phyloP scores from a whole-genome alignment of 2,329 filamentous ascomycete species.

The Cytospora leucostoma region DNA sequence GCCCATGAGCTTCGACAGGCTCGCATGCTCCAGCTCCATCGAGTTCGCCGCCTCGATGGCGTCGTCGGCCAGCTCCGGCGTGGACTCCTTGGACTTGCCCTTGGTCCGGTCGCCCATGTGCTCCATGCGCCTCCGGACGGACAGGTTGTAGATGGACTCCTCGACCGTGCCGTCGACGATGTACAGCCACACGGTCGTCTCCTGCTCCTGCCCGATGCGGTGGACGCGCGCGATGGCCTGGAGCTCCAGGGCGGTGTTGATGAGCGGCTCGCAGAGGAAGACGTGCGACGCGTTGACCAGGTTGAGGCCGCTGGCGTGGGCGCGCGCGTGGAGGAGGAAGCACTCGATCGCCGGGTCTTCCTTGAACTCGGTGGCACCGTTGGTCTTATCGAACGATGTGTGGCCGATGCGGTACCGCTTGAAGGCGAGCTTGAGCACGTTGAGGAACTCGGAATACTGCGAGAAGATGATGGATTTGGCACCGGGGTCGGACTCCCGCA shows the following conservation, averaged over 20 bases:
- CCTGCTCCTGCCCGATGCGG: constrained; percentile 83
- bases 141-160: constrained; percentile 86
- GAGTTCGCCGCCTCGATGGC: constrained; percentile 82
- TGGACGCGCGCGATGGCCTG: constrained; percentile 95
- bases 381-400: constrained; percentile 66
- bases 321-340: constrained; percentile 86
- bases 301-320: constrained; percentile 85
- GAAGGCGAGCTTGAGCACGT: constrained; percentile 72
- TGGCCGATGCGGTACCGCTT: constrained; percentile 70
- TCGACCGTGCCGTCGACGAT: constrained; percentile 89
- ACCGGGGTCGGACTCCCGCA: constrained; percentile 79
- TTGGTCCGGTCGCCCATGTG: constrained; percentile 60
- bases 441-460: constrained; percentile 77
- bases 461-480: constrained; percentile 94
- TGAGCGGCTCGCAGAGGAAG: constrained; percentile 88
- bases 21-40: constrained; percentile 74
- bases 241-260: constrained; percentile 91
- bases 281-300: constrained; percentile 92
- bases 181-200: constrained; percentile 95
- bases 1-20: constrained; percentile 69
- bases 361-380: constrained; percentile 76
- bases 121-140: constrained; percentile 73
- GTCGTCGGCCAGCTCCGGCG: constrained; percentile 53
- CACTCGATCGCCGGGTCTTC: constrained; percentile 73
- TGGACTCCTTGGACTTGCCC: constrained; percentile 33